A percentile compares a stretch with the other conserved stretches of the same genome.
Conservation (phyloP, 371 early-diverging fungal genomes). For the Circinella minor region DNA sequence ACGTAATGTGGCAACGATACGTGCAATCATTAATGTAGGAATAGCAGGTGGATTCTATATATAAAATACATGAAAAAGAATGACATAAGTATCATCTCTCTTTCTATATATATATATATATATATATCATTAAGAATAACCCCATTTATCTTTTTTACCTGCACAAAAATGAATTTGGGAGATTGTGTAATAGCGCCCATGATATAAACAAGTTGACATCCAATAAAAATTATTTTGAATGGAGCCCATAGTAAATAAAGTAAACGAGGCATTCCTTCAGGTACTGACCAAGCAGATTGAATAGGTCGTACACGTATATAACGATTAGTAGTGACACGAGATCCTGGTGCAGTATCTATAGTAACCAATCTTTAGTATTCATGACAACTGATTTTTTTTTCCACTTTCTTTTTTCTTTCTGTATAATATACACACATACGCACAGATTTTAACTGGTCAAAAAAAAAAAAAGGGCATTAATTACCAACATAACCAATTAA, state of each 20-base stretch:
- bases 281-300: conserved; percentile 50
- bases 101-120: background rate
- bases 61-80: background rate
- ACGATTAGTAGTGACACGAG: conserved; percentile 38
- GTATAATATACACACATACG: too few species aligned
- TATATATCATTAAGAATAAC: background rate
- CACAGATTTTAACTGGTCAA: background rate
- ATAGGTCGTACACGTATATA: conserved; percentile 52
- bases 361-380: background rate
- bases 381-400: too few species aligned
- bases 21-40: conserved; percentile 85
- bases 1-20: conserved; percentile 63
- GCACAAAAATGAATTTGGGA: conserved; percentile 80
- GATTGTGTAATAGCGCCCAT: conserved; percentile 46
- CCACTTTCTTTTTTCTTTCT: too few species aligned
- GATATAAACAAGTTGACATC: conserved; percentile 49
- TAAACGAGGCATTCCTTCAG: conserved; percentile 57
- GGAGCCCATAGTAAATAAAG: conserved; percentile 67
- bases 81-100: background rate
- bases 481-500: conserved; percentile 84
- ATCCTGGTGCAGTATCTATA: conserved; percentile 47
- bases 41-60: conserved; percentile 94
- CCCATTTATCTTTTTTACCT: conserved; percentile 58
- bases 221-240: conserved; percentile 61
- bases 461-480: background rate